These are phyloP conservation scores for Croton laevigatus DNA, from an alignment of 441 rosid species.

Conservation along the genomic window DNA sequence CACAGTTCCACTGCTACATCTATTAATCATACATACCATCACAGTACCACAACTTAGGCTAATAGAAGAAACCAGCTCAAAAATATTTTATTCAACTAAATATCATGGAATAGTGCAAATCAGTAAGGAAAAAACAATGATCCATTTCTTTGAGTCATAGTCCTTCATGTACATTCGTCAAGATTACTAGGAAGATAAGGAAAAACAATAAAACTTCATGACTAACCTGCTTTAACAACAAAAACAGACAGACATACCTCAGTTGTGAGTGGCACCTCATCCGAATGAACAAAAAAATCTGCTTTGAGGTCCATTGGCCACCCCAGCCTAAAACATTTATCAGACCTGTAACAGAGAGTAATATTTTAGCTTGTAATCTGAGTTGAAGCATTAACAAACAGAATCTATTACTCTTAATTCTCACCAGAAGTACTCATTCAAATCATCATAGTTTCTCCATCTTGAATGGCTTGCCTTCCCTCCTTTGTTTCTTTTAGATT, in stretches of 20 bases:
- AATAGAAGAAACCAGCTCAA: background rate
- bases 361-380: slow-evolving; percentile 16
- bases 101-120: background rate
- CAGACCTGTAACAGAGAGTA: slow-evolving; percentile 53
- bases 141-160: background rate
- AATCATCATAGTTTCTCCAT: slow-evolving; percentile 99
- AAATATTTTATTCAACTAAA: background rate
- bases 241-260: slow-evolving; percentile 38
- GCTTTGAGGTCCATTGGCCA: slow-evolving; percentile 76
- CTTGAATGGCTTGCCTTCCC: slow-evolving; percentile 93
- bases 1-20: background rate
- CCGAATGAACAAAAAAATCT: slow-evolving; percentile 73
- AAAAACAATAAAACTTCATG: background rate
- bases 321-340: slow-evolving; percentile 57
- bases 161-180: background rate
- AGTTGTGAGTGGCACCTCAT: slow-evolving; percentile 32
- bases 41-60: background rate
- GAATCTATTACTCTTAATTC: slow-evolving; percentile 25
- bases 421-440: slow-evolving; percentile 98
- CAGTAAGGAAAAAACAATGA: no score
- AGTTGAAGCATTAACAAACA: slow-evolving; percentile 1
- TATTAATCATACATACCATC: background rate
- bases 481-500: slow-evolving; percentile 69
- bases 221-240: background rate
- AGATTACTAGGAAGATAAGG: background rate